These are phyloP conservation scores for Sclerotinia spermophila DNA, from an alignment of 2,329 filamentous ascomycete genomes.

Conservation along the genomic window DNA sequence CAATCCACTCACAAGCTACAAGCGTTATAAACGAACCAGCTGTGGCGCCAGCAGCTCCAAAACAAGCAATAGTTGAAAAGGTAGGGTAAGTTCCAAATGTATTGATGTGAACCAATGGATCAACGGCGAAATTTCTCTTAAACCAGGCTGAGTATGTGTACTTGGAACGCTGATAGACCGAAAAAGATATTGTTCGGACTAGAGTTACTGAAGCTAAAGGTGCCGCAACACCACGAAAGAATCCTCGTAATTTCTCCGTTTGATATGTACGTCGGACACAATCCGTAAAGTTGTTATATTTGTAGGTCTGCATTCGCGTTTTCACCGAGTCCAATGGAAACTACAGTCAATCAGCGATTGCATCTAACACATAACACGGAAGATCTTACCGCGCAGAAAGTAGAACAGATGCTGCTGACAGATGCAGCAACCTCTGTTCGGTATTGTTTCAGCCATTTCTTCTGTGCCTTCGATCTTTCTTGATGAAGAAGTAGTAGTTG, in stretches of 20 bases:
- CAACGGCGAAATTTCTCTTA: slow-evolving; percentile 61
- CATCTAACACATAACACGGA: neutral
- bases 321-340: slow-evolving; percentile 88
- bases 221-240: slow-evolving; percentile 78
- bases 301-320: slow-evolving; percentile 85
- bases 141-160: slow-evolving; percentile 69
- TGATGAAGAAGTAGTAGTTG: slow-evolving; percentile 17
- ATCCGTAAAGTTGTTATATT: slow-evolving; percentile 69
- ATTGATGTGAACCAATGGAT: slow-evolving; percentile 71
- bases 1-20: slow-evolving; percentile 62
- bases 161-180: slow-evolving; percentile 75
- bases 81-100: slow-evolving; percentile 67
- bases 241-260: slow-evolving; percentile 68
- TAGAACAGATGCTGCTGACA: slow-evolving; percentile 73
- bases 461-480: slow-evolving; percentile 34
- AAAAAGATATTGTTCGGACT: slow-evolving; percentile 74
- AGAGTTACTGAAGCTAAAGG: slow-evolving; percentile 77
- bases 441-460: slow-evolving; percentile 67
- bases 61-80: slow-evolving; percentile 69
- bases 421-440: slow-evolving; percentile 77
- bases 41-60: slow-evolving; percentile 72
- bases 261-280: slow-evolving; percentile 74
- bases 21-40: slow-evolving; percentile 76
- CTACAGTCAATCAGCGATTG: slow-evolving; percentile 25
- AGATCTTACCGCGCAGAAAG: slow-evolving; percentile 59